phyloP scores from a whole-genome alignment of 2,329 filamentous ascomycete genomes.

The Diplodia corticola region DNA sequence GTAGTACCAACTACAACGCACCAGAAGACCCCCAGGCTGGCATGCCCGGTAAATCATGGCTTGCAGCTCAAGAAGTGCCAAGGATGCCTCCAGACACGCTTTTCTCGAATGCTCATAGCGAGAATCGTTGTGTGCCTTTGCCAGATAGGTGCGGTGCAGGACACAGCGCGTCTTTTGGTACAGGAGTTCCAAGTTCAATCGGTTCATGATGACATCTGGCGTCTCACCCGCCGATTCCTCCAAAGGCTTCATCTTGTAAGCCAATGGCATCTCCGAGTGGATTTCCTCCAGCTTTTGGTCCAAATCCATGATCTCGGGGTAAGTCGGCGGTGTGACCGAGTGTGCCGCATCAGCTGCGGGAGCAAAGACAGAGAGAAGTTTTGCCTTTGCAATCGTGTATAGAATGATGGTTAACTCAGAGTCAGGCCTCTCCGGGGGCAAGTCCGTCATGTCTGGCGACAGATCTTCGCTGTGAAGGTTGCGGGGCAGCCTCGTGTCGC shows the following conservation, averaged over 20 bases:
- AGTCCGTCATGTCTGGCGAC: constrained; percentile 32
- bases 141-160: constrained; percentile 56
- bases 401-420: constrained; percentile 22
- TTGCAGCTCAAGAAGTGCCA: constrained; percentile 52
- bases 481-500: constrained; percentile 46
- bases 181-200: constrained; percentile 54
- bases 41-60: constrained; percentile 52
- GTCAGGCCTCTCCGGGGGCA: constrained; percentile 35
- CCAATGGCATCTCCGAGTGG: constrained; percentile 36
- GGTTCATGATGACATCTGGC: constrained; percentile 53
- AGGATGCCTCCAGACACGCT: constrained; percentile 51
- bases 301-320: constrained; percentile 42
- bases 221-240: constrained; percentile 50
- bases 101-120: constrained; percentile 46
- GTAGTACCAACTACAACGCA: constrained; percentile 49
- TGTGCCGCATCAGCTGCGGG: constrained; percentile 42
- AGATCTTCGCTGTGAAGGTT: constrained; percentile 51
- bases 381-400: constrained; percentile 23
- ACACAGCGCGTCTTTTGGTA: constrained; percentile 55
- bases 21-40: constrained; percentile 45
- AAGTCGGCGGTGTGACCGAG: constrained; percentile 36
- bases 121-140: constrained; percentile 37
- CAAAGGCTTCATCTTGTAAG: constrained; percentile 40
- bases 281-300: constrained; percentile 40
- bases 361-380: constrained; percentile 20